Base-by-base conservation (phyloP, 352 stramenopile genomes). In the Phytophthora crassamura region DNA sequence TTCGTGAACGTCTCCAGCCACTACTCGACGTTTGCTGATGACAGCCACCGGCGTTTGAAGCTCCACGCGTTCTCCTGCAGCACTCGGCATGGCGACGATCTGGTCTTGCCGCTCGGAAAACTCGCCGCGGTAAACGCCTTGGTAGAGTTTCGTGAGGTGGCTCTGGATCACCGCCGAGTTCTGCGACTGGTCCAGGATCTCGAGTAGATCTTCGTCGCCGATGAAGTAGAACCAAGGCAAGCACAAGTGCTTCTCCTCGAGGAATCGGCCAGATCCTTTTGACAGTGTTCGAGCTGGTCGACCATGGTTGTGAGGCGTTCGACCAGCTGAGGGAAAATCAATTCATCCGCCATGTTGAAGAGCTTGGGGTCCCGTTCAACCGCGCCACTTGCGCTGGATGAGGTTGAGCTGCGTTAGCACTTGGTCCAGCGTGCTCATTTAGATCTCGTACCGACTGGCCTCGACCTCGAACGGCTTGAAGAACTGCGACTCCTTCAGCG, bases 221-320 rank as follows among this genome's bases (percentile, higher is more conserved):
- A 99, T 97, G 55, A 99, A 99, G 69, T 99, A 99, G 64, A 99
- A 98, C 2, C 96, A 82, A n/a, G 96, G 96, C 77, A 99, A 97
- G 6, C 77, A 74, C 7, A 84, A 90, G 3, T 95, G 82, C 63
- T 99, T 99, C 40, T 95, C 86, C 63, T 99, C 96, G 11, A 99
- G 73, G 62, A 99, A 56, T 98, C 91, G 0, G 89, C 81, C 7
- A 99, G 74, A 4, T 96, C 95, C 56, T 98, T 98, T 42, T 98
- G 93, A 59, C 92, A 98, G 0, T 92, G 85, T 62, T 98, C 96
- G 1, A 99, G 78, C 69, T 99, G 93, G 49, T 98, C 94, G 0
- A 97, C 80, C 81, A 98, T 97, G 8, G 77, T 90, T 2, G 67
- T 71, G 2, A 98, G 75, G 0, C 77, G 81, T 0, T 95, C 86